Conservation (phyloP, 2,329 filamentous ascomycete species). For the Neopestalotiopsis sp. region DNA sequence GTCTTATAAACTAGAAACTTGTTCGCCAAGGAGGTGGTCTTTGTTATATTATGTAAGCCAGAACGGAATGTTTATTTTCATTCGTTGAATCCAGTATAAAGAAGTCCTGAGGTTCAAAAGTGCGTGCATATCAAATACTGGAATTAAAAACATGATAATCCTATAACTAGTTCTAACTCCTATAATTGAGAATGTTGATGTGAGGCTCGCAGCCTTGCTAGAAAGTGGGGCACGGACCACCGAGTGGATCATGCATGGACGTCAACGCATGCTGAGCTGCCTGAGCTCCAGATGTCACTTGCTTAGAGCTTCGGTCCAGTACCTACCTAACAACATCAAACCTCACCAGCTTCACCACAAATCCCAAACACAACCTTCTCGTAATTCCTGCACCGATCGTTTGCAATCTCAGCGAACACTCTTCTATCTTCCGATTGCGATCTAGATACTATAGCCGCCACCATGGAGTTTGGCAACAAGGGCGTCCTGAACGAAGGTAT, state of each 20-base stretch:
- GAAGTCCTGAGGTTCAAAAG: too few species aligned
- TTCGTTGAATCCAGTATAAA: too few species aligned
- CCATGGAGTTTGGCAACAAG: conserved; percentile 68
- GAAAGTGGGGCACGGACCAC: conserved; percentile 13
- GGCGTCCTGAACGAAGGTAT: conserved; percentile 70
- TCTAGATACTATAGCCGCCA: conserved; percentile 23
- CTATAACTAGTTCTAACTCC: too few species aligned
- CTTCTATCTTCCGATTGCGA: not conserved
- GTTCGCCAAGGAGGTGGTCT: too few species aligned
- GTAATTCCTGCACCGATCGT: not conserved
- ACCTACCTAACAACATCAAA: not conserved
- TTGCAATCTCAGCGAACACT: not conserved
- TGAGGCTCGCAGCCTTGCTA: conserved; percentile 18
- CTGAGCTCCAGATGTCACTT: conserved; percentile 19
- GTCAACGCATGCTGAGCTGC: conserved; percentile 24
- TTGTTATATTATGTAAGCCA: too few species aligned
- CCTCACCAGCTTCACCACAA: conserved; percentile 2
- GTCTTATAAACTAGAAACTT: too few species aligned
- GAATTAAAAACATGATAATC: too few species aligned
- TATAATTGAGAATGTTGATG: not conserved
- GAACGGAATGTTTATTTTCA: too few species aligned
- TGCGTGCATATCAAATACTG: too few species aligned
- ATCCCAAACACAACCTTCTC: not conserved
- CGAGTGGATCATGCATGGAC: conserved; percentile 11
- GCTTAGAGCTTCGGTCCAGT: conserved; percentile 16